Conservation (phyloP, 768 basidiomycete species). For the Trametes cubensis region DNA sequence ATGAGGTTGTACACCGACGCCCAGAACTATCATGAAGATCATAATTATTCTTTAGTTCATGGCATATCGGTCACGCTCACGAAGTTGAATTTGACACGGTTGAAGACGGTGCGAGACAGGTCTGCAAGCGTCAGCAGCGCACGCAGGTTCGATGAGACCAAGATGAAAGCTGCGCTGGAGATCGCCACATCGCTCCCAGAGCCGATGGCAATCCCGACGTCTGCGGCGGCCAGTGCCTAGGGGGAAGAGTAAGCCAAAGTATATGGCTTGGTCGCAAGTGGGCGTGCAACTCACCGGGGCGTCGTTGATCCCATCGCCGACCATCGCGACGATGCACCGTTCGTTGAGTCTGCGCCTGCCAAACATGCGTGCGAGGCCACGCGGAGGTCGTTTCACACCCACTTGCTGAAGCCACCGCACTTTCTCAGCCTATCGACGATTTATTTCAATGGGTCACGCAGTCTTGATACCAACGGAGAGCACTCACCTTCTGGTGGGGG, state of each 20-base stretch:
- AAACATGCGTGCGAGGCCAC: conserved; percentile 34
- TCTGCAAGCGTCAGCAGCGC: conserved; percentile 61
- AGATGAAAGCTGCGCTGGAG: conserved; percentile 78
- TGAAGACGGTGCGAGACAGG: conserved; percentile 66
- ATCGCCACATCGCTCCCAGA: conserved; percentile 77
- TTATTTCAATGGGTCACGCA: too few species aligned
- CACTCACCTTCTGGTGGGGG: conserved; percentile 73
- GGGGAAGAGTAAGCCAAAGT: conserved; percentile 18
- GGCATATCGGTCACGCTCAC: conserved; percentile 49
- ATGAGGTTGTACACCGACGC: conserved; percentile 68
- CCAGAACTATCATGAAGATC: conserved; percentile 53
- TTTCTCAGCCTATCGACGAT: conserved; percentile 61
- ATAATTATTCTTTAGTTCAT: conserved; percentile 5
- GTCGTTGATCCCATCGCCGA: conserved; percentile 67
- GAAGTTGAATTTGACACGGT: conserved; percentile 75
- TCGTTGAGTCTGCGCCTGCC: conserved; percentile 32
- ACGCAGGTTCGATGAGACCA: conserved; percentile 68
- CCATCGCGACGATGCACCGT: conserved; percentile 56
- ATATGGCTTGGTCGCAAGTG: too few species aligned
- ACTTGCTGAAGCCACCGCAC: conserved; percentile 56
- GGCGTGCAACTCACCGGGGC: too few species aligned
- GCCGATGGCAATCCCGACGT: conserved; percentile 62
- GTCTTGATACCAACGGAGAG: neutral
- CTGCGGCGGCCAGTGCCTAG: conserved; percentile 57
- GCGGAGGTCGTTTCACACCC: conserved; percentile 39